Percentiles rank a stretch among this genome's conserved stretches.
These are phyloP conservation scores for Ciborinia camelliae DNA, from an alignment of 2,329 filamentous ascomycete species.

Conservation along the genomic window DNA sequence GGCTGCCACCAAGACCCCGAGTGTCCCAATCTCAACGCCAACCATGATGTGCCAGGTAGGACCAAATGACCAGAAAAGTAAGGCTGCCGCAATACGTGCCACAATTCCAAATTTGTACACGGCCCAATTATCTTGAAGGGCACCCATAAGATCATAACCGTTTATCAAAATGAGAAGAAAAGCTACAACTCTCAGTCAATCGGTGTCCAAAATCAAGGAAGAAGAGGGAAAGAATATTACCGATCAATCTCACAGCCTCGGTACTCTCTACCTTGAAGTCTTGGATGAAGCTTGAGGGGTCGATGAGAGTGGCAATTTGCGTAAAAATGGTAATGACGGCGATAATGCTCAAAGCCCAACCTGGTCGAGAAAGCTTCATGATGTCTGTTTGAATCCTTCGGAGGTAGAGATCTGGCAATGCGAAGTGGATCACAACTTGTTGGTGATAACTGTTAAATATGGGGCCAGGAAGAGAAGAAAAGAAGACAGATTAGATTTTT, in stretches of 20 bases:
- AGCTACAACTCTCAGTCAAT: background rate
- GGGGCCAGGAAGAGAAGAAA: too few relatives aligned
- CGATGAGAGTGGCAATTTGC: background rate
- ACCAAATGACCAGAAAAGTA: background rate
- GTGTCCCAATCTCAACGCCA: background rate
- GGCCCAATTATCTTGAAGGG: background rate
- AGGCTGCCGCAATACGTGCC: background rate
- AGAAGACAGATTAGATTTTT: too few relatives aligned
- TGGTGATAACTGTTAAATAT: background rate
- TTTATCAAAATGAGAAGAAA: constrained; percentile 2
- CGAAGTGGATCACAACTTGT: background rate
- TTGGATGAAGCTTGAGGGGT: background rate
- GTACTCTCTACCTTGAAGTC: background rate
- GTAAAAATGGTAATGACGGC: background rate
- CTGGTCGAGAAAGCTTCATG: background rate
- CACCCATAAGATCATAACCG: background rate
- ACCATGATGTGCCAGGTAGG: background rate
- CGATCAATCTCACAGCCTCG: background rate
- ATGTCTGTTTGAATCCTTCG: background rate
- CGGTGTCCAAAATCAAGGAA: too few relatives aligned
- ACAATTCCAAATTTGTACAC: background rate
- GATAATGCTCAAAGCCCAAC: background rate
- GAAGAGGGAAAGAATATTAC: background rate
- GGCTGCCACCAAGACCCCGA: background rate
- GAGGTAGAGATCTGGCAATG: background rate